Evolutionary conservation across 345 rosid species (phyloP).

Genomic region (Salix purpurea): DNA sequence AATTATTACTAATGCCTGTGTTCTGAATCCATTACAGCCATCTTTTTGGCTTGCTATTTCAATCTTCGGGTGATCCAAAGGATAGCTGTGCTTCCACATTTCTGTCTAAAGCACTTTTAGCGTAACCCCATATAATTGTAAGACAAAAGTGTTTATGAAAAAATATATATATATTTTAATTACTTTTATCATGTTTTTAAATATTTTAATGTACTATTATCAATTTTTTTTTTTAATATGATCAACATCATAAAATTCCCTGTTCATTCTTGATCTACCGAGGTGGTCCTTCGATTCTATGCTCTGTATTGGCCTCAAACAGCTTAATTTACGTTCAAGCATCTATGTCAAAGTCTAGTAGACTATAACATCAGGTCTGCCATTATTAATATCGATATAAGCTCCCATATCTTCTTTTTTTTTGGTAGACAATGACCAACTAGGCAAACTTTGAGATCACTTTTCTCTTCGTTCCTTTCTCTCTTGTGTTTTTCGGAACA

Average conservation of each 20-base stretch:
- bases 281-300: not conserved
- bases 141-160: too few species aligned
- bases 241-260: too few species aligned
- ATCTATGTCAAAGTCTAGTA: not conserved
- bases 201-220: too few species aligned
- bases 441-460: conserved; percentile 32
- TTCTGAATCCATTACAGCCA: not conserved
- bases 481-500: not conserved
- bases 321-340: not conserved
- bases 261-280: not conserved
- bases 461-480: conserved; percentile 10
- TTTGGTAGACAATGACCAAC: conserved; percentile 29
- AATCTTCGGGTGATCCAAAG: not conserved
- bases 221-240: too few species aligned
- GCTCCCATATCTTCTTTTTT: not conserved
- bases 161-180: too few species aligned
- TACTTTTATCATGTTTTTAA: too few species aligned
- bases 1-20: not conserved
- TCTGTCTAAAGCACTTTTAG: not conserved
- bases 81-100: not conserved
- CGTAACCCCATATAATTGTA: not conserved
- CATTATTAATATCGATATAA: not conserved
- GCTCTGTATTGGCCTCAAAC: not conserved
- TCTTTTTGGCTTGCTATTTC: not conserved
- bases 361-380: not conserved